Evolutionary conservation across 352 stramenopile species (phyloP).

Genomic region (Pythium pectinolyticum): DNA sequence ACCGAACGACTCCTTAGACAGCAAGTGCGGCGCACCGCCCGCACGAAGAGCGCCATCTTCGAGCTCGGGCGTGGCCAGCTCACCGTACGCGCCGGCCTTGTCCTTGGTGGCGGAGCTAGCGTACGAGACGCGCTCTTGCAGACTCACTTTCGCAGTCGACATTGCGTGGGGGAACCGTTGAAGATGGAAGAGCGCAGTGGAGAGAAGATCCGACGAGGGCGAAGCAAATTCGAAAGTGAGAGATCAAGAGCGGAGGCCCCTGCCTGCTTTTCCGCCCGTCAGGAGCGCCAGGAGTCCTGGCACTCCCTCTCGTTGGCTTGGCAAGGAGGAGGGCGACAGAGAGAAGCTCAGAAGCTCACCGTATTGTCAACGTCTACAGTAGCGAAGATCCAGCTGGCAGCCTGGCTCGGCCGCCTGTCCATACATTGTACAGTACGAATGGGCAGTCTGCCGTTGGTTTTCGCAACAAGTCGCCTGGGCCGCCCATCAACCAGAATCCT

Average conservation of each 20-base stretch:
- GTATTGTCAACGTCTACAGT: too few species aligned
- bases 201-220: neutral
- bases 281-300: neutral
- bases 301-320: neutral
- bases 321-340: too few species aligned
- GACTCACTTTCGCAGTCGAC: slow-evolving; percentile 19
- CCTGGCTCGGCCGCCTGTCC: too few species aligned
- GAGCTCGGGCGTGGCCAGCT: slow-evolving; percentile 1
- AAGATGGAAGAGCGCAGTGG: neutral
- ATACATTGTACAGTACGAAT: too few species aligned
- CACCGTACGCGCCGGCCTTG: slow-evolving; percentile 5
- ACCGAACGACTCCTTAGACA: slow-evolving; percentile 31
- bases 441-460: too few species aligned
- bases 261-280: neutral
- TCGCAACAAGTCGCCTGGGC: too few species aligned
- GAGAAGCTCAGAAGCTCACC: too few species aligned
- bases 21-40: slow-evolving; percentile 25
- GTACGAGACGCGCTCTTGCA: slow-evolving; percentile 31
- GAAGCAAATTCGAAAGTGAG: slow-evolving; percentile 21
- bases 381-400: too few species aligned
- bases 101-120: slow-evolving; percentile 27
- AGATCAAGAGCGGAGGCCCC: neutral
- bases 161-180: slow-evolving; percentile 6
- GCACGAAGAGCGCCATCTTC: slow-evolving; percentile 26
- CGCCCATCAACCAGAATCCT: too few species aligned